A percentile compares a stretch with the other conserved stretches of the same genome.
Conservation (phyloP, 108 stramenopile species). For the Hondaea fermentalgiana region DNA sequence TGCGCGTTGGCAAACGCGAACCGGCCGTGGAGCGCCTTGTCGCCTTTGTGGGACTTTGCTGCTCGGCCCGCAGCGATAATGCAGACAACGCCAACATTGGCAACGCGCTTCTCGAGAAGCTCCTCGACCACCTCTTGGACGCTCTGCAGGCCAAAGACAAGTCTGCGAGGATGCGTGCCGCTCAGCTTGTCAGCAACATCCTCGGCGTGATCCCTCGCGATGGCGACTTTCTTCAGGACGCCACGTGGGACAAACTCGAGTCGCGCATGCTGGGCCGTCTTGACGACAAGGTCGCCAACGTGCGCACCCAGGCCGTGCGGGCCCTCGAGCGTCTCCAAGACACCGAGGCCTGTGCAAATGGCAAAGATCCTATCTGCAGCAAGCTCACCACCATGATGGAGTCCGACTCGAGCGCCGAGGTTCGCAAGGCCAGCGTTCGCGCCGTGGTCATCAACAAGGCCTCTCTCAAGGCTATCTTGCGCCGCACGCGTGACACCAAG, state of each 20-base stretch:
- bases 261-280: neutral
- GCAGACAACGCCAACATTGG: neutral
- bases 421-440: neutral
- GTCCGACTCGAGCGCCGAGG: slow-evolving; percentile 15
- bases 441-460: neutral
- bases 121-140: neutral
- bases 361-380: neutral
- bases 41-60: neutral
- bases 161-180: neutral
- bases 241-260: neutral
- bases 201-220: neutral
- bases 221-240: neutral
- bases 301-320: neutral
- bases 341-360: neutral
- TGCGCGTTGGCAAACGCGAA: neutral
- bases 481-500: neutral
- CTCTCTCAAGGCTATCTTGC: neutral
- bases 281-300: slow-evolving; percentile 2
- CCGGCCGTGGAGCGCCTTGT: neutral
- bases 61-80: neutral
- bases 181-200: neutral
- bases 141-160: neutral
- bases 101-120: neutral
- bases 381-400: neutral
- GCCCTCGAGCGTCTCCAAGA: slow-evolving; percentile 2